Evolutionary conservation across 352 stramenopile species (phyloP), one percentile per base, ranked within the genome.

Genomic region (Pythium dissotocum): DNA sequence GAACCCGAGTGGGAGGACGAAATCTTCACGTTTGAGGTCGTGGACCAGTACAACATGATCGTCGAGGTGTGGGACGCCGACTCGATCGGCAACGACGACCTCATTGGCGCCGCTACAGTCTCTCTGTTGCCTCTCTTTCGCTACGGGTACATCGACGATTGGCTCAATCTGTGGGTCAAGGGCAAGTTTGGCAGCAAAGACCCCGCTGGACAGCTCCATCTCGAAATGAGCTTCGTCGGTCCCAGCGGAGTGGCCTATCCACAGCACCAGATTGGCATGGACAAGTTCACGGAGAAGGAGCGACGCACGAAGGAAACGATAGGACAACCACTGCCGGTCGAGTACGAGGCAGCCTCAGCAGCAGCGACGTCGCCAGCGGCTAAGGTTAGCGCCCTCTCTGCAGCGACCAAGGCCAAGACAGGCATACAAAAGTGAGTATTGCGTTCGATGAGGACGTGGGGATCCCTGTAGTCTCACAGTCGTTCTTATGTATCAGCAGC

Each of bases 1-100:
- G 87, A 94, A 24, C 90, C 88, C 18, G 72, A 93, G 67, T 98
- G 94, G 93, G 80, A 83, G 21, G 76, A 93, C 58, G 78, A 98
- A 59, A 42, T 65, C 12, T 89, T 98, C 52, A 52, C 40, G n/a
- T 93, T 98, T 61, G 80, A 97, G 38, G 76, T 98, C 51, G 95
- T 98, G 4, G 94, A 98, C 65, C 92, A 98, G 69, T 97, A 93
- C 72, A 93, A 88, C 56, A 78, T 98, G 58, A 62, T 83, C 28
- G 76, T 98, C 26, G 90, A 98, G 61, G 81, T 91, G 61, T 97
- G 88, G 82, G 93, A 98, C 61, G 88, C 97, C 60, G 93, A 98
- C 70, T 80, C 82, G n/a, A 73, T 98, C 38, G 83, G 88, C n/a
- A 78, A 89, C 48, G 88, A 98, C 65, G 90, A 97, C 54, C 76